Percentiles rank a stretch among this genome's conserved stretches.
Conservation (phyloP, 2,329 filamentous ascomycete genomes). For the Magnaporthiopsis rhizophila region DNA sequence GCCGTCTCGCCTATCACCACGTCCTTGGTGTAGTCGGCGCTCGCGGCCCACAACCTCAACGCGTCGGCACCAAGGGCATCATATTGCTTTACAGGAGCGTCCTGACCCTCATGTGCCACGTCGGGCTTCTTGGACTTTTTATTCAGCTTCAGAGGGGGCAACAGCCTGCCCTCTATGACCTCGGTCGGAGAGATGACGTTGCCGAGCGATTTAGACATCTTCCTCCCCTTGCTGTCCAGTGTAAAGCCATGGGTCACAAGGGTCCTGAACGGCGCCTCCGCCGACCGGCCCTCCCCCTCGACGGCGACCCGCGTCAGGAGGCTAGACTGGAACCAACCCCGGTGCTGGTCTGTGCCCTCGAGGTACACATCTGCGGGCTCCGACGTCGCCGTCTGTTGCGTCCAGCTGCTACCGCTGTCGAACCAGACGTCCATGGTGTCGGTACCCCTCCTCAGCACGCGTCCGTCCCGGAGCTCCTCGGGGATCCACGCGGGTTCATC, state of each 20-base stretch:
- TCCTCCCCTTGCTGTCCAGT: constrained; percentile 80
- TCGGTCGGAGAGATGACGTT: constrained; percentile 76
- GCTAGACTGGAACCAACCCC: constrained; percentile 97
- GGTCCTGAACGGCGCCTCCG: constrained; percentile 66
- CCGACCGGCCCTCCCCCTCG: constrained; percentile 22
- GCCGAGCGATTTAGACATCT: constrained; percentile 97
- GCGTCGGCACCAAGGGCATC: constrained; percentile 80
- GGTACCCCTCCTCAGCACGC: constrained; percentile 62
- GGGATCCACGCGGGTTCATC: constrained; percentile 75
- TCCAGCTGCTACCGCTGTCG: constrained; percentile 95
- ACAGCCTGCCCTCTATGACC: constrained; percentile 75
- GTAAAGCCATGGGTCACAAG: constrained; percentile 96
- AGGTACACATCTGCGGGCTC: constrained; percentile 75
- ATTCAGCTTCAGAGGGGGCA: constrained; percentile 61
- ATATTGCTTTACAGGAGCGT: constrained; percentile 23
- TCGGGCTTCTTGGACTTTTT: constrained; percentile 29
- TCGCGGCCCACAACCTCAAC: constrained; percentile 83
- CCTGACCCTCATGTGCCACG: constrained; percentile 11
- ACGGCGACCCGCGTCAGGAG: constrained; percentile 76
- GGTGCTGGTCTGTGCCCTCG: constrained; percentile 91
- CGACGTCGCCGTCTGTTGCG: constrained; percentile 31
- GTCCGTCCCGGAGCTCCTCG: constrained; percentile 46
- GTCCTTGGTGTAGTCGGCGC: constrained; percentile 85
- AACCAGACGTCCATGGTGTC: constrained; percentile 99
- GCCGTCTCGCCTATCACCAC: constrained; percentile 73